Evolutionary conservation across 2,329 filamentous ascomycete species (phyloP).

Genomic region (Alternaria ventricosa): DNA sequence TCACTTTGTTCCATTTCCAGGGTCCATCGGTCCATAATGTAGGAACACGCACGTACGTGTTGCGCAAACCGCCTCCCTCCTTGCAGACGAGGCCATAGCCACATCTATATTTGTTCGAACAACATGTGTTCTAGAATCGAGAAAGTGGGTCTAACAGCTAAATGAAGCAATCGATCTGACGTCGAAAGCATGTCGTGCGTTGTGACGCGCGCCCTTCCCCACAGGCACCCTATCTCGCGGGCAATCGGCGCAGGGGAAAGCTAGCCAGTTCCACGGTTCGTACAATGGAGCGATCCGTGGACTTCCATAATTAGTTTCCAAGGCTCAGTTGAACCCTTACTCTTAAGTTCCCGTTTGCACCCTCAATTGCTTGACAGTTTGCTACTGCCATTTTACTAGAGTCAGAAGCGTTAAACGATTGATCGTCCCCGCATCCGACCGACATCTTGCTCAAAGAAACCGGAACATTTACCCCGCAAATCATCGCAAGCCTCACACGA

Average conservation of each 20-base stretch:
- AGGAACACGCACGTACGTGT: background rate
- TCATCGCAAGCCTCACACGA: background rate
- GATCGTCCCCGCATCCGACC: background rate
- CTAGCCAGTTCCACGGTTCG: background rate
- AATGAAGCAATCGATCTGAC: conserved; percentile 6
- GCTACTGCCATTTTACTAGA: background rate
- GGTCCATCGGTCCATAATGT: background rate
- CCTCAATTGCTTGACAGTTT: background rate
- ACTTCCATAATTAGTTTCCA: background rate
- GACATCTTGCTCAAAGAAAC: background rate
- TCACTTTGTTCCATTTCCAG: background rate
- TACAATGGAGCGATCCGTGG: background rate
- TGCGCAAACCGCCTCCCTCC: background rate
- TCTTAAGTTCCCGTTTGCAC: background rate
- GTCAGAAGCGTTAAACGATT: background rate
- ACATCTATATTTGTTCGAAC: background rate
- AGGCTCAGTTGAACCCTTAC: background rate
- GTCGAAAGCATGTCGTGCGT: conserved; percentile 1
- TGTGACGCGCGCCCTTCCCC: conserved; percentile 16
- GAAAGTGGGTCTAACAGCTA: background rate
- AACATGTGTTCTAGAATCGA: background rate
- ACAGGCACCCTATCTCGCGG: conserved; percentile 1
- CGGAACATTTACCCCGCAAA: conserved; percentile 6
- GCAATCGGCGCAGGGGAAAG: background rate
- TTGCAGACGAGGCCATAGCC: background rate